A percentile compares a stretch with the other conserved stretches of the same genome.
Conservation (phyloP, 129 eudicot genomes). For the Apium graveolens region DNA sequence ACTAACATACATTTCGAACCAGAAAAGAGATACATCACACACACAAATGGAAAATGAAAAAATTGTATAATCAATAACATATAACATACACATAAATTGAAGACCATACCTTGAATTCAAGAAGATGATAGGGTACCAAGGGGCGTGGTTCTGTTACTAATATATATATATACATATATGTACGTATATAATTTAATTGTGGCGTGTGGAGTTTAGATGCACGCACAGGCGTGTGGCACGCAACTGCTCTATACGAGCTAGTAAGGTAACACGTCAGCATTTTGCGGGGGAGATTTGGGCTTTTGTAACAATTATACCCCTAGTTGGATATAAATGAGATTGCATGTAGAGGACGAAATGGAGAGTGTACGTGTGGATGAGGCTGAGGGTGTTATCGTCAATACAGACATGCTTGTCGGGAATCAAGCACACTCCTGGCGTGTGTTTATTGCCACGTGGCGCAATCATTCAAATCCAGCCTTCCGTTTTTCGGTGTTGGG, state of each 20-base stretch:
- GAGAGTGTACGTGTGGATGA: background rate
- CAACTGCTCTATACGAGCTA: background rate
- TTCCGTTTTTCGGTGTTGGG: background rate
- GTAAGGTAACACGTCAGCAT: background rate
- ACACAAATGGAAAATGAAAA: no score
- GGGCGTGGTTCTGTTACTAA: background rate
- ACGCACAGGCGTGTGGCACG: conserved; percentile 1
- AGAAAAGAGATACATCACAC: no score
- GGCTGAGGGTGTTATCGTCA: background rate
- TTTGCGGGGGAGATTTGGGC: background rate
- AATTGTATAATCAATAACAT: background rate
- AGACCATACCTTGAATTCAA: conserved; percentile 3
- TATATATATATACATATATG: background rate
- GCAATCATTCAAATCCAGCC: background rate
- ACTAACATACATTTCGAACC: background rate
- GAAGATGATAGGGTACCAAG: background rate
- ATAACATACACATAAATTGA: background rate
- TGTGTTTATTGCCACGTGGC: background rate
- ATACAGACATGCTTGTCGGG: background rate
- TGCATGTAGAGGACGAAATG: background rate
- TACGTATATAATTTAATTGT: background rate
- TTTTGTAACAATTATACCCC: background rate
- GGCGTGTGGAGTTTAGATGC: conserved; percentile 2
- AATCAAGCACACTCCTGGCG: background rate
- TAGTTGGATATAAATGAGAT: background rate